phyloP scores from a whole-genome alignment of 2,329 filamentous ascomycete species.

The Atkinsonella texensis region DNA sequence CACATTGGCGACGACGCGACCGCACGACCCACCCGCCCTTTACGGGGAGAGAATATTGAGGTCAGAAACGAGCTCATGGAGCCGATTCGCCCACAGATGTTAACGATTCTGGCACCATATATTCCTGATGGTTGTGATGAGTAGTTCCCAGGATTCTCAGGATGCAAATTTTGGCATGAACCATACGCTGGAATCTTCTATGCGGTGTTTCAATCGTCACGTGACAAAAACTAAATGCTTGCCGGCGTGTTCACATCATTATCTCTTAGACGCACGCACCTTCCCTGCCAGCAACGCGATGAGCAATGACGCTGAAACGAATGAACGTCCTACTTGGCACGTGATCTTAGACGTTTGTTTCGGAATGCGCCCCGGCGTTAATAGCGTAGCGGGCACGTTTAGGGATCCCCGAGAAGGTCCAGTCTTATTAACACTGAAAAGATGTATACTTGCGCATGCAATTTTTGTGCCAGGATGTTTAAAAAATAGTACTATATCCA shows the following conservation, averaged over 20 bases:
- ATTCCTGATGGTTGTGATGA: background rate
- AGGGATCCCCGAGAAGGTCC: too few species aligned
- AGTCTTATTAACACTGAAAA: too few species aligned
- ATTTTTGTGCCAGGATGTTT: too few species aligned
- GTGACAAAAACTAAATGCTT: background rate
- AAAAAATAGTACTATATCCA: too few species aligned
- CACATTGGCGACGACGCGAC: background rate
- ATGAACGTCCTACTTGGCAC: background rate
- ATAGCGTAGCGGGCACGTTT: too few species aligned
- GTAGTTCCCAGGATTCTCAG: background rate
- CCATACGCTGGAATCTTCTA: too few species aligned
- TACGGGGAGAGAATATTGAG: slow-evolving; percentile 4
- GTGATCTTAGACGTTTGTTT: background rate
- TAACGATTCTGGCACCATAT: background rate
- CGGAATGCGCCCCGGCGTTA: too few species aligned
- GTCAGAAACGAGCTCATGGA: slow-evolving; percentile 3
- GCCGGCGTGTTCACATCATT: background rate
- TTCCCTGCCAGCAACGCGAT: background rate
- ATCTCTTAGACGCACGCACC: background rate
- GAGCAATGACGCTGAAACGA: background rate
- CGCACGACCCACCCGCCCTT: background rate
- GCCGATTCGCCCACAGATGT: background rate
- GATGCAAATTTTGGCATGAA: too few species aligned
- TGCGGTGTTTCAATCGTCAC: too few species aligned
- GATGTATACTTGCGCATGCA: too few species aligned